Percentiles rank a stretch among this genome's conserved stretches.
Evolutionary conservation across 345 rosid genomes (phyloP).

Genomic region (Populus davidiana): DNA sequence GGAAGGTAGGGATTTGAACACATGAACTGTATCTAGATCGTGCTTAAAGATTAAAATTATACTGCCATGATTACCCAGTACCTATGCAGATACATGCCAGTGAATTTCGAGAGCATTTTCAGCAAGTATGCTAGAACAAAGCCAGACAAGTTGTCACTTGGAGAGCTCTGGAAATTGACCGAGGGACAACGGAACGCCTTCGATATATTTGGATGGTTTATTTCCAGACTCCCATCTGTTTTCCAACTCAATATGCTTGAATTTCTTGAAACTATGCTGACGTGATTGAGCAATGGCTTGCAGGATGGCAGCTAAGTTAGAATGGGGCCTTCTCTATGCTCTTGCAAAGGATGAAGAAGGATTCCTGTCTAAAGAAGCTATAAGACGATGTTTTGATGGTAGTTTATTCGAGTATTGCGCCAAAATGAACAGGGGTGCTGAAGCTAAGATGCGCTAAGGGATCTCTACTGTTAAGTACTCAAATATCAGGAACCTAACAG

Average conservation of each 20-base stretch:
- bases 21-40: neutral
- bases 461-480: neutral
- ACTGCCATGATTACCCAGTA: neutral
- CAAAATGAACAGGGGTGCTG: constrained; percentile 38
- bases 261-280: neutral
- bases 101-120: constrained; percentile 55
- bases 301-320: constrained; percentile 55
- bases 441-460: constrained; percentile 33
- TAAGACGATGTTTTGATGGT: constrained; percentile 71
- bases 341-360: constrained; percentile 77
- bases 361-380: constrained; percentile 66
- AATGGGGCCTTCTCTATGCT: constrained; percentile 56
- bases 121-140: constrained; percentile 68
- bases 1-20: constrained; percentile 46
- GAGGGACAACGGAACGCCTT: constrained; percentile 54
- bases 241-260: neutral
- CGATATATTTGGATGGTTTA: constrained; percentile 68
- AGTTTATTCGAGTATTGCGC: constrained; percentile 76
- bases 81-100: constrained; percentile 51
- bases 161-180: constrained; percentile 81
- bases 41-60: neutral
- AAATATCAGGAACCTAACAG: neutral
- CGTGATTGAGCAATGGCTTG: neutral
- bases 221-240: neutral
- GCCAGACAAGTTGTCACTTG: constrained; percentile 54